Conservation (phyloP, 805 yeast species). For the Metschnikowia arizonensis region DNA sequence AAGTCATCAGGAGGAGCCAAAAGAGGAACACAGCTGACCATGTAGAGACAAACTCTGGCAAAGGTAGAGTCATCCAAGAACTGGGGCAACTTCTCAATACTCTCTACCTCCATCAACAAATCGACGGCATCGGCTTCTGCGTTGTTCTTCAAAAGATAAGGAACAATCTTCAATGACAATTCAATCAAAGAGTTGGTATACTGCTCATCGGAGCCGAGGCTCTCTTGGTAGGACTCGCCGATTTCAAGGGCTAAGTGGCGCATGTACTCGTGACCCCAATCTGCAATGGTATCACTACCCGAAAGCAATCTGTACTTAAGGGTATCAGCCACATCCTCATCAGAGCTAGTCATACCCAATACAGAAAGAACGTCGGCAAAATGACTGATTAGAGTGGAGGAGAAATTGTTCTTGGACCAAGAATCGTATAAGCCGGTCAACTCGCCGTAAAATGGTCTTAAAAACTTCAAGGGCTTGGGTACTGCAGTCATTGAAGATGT, state of each 20-base stretch:
- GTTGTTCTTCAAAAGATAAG: conserved; percentile 86
- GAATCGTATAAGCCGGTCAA: conserved; percentile 60
- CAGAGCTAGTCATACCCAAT: conserved; percentile 90
- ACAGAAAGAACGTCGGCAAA: conserved; percentile 91
- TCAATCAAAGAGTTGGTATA: conserved; percentile 46
- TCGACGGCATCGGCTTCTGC: conserved; percentile 99
- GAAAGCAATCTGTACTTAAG: conserved; percentile 68
- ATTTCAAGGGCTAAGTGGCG: conserved; percentile 94
- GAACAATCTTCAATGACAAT: conserved; percentile 74
- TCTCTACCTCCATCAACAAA: conserved; percentile 81
- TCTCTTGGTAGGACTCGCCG: conserved; percentile 75
- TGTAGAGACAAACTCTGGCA: conserved; percentile 86
- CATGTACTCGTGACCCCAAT: conserved; percentile 98
- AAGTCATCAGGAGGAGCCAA: conserved; percentile 93
- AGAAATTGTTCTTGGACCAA: conserved; percentile 45
- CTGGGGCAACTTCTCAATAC: conserved; percentile 74
- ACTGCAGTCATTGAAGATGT: conserved; percentile 99
- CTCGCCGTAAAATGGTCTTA: conserved; percentile 79
- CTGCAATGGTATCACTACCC: conserved; percentile 57
- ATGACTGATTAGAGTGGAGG: conserved; percentile 42
- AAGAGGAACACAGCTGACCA: conserved; percentile 94
- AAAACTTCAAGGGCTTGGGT: conserved; percentile 94
- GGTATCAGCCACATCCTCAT: conserved; percentile 72
- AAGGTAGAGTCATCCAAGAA: conserved; percentile 82
- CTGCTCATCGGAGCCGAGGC: conserved; percentile 34